phyloP scores from a whole-genome alignment of 257 asterid species.

The Lycium ferocissimum region DNA sequence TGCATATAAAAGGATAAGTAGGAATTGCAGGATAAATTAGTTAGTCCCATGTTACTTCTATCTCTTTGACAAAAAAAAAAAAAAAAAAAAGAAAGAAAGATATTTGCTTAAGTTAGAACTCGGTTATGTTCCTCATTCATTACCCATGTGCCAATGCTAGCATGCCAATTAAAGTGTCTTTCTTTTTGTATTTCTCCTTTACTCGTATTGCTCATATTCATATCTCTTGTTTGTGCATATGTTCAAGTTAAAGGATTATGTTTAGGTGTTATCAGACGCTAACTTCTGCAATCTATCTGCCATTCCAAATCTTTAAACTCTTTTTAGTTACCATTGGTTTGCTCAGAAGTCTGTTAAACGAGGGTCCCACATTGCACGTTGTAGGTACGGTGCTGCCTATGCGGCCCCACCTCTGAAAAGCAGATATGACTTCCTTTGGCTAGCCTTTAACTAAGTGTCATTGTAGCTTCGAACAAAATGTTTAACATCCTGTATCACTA shows the following conservation, averaged over 20 bases:
- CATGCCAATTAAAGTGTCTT: background rate
- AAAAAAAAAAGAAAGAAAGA: background rate
- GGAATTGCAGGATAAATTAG: background rate
- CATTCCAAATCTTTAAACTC: background rate
- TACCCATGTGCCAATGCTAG: background rate
- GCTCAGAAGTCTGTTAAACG: background rate
- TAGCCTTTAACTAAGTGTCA: background rate
- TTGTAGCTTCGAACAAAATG: slow-evolving; percentile 12
- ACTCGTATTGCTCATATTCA: background rate
- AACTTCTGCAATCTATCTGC: background rate
- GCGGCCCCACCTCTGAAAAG: background rate
- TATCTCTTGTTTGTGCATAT: slow-evolving; percentile 1
- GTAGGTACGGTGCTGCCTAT: background rate
- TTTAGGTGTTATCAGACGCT: background rate
- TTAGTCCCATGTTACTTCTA: background rate
- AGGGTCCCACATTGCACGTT: background rate
- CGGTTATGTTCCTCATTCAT: background rate
- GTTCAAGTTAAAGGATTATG: background rate
- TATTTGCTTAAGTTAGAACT: background rate
- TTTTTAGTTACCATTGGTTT: background rate
- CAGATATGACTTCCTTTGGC: background rate
- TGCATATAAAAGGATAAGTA: slow-evolving; percentile 4
- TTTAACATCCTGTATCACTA: slow-evolving; percentile 3
- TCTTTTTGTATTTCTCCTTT: background rate
- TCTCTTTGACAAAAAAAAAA: background rate